These are phyloP conservation scores for Marasmius fiardii DNA, from an alignment of 1,284 basidiomycete genomes.

Conservation along the genomic window DNA sequence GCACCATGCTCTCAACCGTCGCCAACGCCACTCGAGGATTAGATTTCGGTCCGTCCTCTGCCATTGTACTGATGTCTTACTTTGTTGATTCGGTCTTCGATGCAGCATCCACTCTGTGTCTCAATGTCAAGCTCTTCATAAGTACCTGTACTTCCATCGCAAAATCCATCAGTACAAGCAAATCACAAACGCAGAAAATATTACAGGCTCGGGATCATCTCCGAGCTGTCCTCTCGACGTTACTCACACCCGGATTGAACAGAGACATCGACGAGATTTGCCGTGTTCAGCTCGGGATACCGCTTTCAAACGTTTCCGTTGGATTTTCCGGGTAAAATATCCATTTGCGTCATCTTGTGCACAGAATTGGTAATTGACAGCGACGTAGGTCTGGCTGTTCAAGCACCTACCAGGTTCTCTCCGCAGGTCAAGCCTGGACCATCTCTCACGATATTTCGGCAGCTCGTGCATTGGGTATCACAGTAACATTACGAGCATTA, in stretches of 20 bases:
- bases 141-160: slow-evolving; percentile 42
- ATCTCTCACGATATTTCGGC: slow-evolving; percentile 72
- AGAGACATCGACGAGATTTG: slow-evolving; percentile 67
- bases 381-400: slow-evolving; percentile 31
- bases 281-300: slow-evolving; percentile 41
- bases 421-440: slow-evolving; percentile 54
- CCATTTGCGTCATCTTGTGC: not conserved
- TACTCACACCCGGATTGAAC: slow-evolving; percentile 51
- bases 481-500: slow-evolving; percentile 67
- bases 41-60: slow-evolving; percentile 7
- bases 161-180: slow-evolving; percentile 44
- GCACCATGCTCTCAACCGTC: not conserved
- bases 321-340: slow-evolving; percentile 50
- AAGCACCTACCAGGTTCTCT: slow-evolving; percentile 38
- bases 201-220: slow-evolving; percentile 40
- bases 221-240: slow-evolving; percentile 41
- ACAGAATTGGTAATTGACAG: not conserved
- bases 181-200: slow-evolving; percentile 36
- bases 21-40: not conserved
- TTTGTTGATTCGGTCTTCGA: not conserved
- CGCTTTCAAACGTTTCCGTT: slow-evolving; percentile 30
- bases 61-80: not conserved
- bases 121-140: slow-evolving; percentile 47
- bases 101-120: slow-evolving; percentile 39
- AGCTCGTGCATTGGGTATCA: slow-evolving; percentile 61